Base-by-base conservation (phyloP, 2,329 filamentous ascomycete species). In the Monosporascus sp. region DNA sequence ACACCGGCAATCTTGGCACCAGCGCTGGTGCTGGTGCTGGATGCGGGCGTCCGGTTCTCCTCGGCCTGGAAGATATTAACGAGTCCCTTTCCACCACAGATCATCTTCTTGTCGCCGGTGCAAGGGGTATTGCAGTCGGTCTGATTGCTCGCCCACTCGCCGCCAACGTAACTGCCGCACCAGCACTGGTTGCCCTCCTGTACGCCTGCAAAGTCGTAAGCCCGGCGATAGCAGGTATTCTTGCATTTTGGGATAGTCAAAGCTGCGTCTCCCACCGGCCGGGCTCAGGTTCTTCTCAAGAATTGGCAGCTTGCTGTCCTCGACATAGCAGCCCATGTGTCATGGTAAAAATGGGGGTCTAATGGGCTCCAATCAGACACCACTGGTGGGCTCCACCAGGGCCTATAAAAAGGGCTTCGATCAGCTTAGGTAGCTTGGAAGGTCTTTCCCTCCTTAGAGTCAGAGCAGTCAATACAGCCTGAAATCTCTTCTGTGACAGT, bases 281-380 rank as follows among this genome's bases (percentile, higher is more conserved):
- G 57, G 50, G 53, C 60, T 64, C 20, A 74, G 63, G 61, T 49
- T 64, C 55, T 65, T 65, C 60, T 64, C 64, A 64, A 68, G 58
- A 65, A 56, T 57, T 59, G 54, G 65, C 53, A 53, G 58, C 57
- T 49, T 56, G 2, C 64, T 53, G 45, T 68, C 65, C 54, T 76
- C 72, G 43, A 65, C 66, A 56, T 74, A 76, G 54, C 74, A 77
- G 50, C 74, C 74, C 46, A 68, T 53, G n/a, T n/a, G n/a, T n/a
- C n/a, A n/a, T n/a, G n/a, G n/a, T n/a, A n/a, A n/a, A n/a, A n/a
- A 26, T 1, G 1, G 24, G 24, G 7, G 24, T 26, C 7, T 26
- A 26, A 26, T 7, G 7, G 26, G 26, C 8, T 27, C 8, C 8
- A 27, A 27, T 27, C 26, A 27, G 26, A 27, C 7, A 27, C 26